Conservation (phyloP, 225 moss, liverwort and hornwort genomes). For the Pleurozium schreberi region DNA sequence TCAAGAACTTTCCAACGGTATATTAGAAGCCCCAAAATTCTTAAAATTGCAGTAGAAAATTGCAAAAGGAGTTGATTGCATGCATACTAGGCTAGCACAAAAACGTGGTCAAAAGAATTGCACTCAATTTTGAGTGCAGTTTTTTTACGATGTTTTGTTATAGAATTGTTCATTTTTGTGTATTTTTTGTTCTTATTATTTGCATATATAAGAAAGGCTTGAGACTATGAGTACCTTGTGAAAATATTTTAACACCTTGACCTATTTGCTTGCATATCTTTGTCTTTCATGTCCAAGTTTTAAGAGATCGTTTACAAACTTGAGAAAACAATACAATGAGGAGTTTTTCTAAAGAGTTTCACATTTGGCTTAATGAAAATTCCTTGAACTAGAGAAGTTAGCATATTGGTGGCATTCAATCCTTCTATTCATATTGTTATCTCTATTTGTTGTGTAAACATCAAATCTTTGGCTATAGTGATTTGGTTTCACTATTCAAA, state of each 20-base stretch:
- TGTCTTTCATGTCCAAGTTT: background rate
- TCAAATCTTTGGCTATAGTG: background rate
- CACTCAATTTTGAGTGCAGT: no score
- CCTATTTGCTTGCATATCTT: fast-evolving
- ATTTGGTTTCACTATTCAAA: background rate
- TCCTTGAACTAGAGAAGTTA: background rate
- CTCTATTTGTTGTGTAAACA: background rate
- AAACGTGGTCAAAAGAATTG: no score
- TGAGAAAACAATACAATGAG: background rate
- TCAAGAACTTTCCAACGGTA: no score
- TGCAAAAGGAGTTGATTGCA: no score
- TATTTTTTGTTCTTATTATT: background rate
- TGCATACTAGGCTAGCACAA: no score
- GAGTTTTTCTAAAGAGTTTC: background rate
- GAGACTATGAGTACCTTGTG: background rate
- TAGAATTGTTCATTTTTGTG: no score
- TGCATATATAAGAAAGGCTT: background rate
- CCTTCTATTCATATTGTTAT: background rate
- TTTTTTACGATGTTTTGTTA: no score
- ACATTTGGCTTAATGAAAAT: background rate
- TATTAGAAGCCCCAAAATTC: no score
- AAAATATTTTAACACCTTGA: background rate
- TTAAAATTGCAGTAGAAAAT: no score
- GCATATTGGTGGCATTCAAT: background rate
- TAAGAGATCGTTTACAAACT: fast-evolving